Base-by-base conservation (phyloP, 768 basidiomycete species). In the Hericium rajendrae region DNA sequence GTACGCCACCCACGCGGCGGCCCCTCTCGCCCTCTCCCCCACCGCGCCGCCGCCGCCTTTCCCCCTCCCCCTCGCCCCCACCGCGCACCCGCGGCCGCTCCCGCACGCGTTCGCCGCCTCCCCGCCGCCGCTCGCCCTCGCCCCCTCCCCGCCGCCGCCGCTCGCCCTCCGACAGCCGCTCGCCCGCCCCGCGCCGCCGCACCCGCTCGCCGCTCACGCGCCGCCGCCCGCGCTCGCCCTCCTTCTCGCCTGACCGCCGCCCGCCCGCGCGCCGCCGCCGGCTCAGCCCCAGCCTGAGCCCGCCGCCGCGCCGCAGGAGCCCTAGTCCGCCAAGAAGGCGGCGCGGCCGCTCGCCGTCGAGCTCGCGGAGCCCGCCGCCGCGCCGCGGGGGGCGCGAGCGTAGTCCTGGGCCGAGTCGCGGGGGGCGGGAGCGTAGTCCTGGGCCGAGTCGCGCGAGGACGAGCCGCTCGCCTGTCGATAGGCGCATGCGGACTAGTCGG, bases 211-310 rank as follows among this genome's bases (percentile, higher is more conserved):
- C 54, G 37, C 43, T 20, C 28, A 71, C 55, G 4, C 62, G 60
- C 12, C 74, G 74, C 15, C 74, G 76, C n/a, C 72, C 70, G 11
- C 75, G 70, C 62, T 69, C 81, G 65, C 67, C 79, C 66, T 68
- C 82, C 10, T 75, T 72, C 15, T 79, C 83, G 0, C 71, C 71
- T 1, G 82, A 79, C 59, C 80, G 81, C 49, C 84, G 82, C 65
- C 86, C 83, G 0, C 81, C 73, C 20, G 60, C 69, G 11, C 67
- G 70, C 10, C 63, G 69, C 20, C 68, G 72, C 37, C 64, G 71
- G 22, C 50, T 66, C 13, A 68, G 66, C 51, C 39, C 57, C 6
- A 61, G 62, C 6, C 60, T 64, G 24, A 64, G 68, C n/a, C 63
- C 60, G 22, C 76, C 74, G 46, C 74, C 22, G 2, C 1, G 76